A percentile compares a stretch with the other conserved stretches of the same genome.
These are phyloP conservation scores for Aureobasidium sp. DNA, from an alignment of 2,329 filamentous ascomycete species.

Conservation along the genomic window DNA sequence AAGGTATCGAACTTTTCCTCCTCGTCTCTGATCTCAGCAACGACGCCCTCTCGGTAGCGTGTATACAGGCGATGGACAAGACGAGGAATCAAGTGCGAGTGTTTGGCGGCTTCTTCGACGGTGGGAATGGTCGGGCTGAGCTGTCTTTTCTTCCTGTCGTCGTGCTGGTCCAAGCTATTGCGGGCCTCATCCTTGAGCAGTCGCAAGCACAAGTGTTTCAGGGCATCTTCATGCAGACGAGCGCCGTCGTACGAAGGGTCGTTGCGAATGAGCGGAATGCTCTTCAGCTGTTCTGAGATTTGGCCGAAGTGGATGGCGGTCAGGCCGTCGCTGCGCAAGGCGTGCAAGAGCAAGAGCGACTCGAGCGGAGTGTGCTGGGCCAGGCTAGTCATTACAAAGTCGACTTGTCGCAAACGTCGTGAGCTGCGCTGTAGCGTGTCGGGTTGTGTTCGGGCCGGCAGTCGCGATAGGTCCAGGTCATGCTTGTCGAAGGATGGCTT, in stretches of 20 bases:
- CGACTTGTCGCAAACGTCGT: background rate
- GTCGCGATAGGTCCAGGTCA: background rate
- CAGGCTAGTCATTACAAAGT: conserved; percentile 49
- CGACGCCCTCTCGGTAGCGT: conserved; percentile 62
- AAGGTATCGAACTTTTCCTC: conserved; percentile 61
- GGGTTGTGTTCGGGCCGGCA: background rate
- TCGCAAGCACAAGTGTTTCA: conserved; percentile 71
- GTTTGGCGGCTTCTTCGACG: conserved; percentile 58
- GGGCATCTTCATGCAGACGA: conserved; percentile 67
- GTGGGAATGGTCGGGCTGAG: conserved; percentile 57
- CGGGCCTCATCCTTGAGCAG: conserved; percentile 68
- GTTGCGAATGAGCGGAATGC: conserved; percentile 64
- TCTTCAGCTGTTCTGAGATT: conserved; percentile 68
- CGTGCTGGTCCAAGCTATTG: conserved; percentile 27
- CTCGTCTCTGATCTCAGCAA: conserved; percentile 66
- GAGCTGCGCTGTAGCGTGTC: background rate
- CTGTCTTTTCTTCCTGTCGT: conserved; percentile 60
- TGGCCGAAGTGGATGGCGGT: conserved; percentile 58
- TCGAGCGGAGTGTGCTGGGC: conserved; percentile 70
- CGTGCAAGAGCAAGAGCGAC: conserved; percentile 78
- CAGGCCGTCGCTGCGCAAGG: conserved; percentile 61
- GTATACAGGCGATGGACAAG: conserved; percentile 69
- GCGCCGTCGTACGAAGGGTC: conserved; percentile 64
- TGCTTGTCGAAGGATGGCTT: background rate
- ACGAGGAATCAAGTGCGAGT: conserved; percentile 60